Conservation (phyloP, 441 rosid genomes). For the Brassica hybrid region DNA sequence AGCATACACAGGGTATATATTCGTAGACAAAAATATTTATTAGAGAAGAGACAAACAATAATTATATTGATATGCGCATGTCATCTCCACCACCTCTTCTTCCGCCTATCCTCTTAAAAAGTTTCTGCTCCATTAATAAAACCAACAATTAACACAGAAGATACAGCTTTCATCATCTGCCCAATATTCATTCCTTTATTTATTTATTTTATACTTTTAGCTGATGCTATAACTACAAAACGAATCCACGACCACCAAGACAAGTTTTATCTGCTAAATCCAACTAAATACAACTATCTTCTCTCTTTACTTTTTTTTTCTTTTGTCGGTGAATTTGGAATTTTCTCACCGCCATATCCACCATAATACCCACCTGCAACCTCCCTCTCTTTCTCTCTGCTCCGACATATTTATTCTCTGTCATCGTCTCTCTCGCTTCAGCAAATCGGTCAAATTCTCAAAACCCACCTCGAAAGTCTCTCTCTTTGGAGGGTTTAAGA, state of each 20-base stretch:
- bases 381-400: slow-evolving; percentile 17
- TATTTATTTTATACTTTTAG: background rate
- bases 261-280: slow-evolving; percentile 37
- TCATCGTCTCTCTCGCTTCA: slow-evolving; percentile 16
- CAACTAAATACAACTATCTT: slow-evolving; percentile 36
- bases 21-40: background rate
- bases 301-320: slow-evolving; percentile 2
- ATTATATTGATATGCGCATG: slow-evolving; percentile 30
- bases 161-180: slow-evolving; percentile 43
- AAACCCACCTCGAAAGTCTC: slow-evolving; percentile 7
- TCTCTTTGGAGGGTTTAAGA: slow-evolving; percentile 14
- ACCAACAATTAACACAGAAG: slow-evolving; percentile 21
- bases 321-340: slow-evolving; percentile 49
- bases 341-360: slow-evolving; percentile 28
- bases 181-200: background rate
- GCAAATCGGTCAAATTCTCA: background rate
- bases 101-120: slow-evolving; percentile 40
- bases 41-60: background rate
- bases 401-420: slow-evolving; percentile 43
- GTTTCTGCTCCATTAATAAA: slow-evolving; percentile 36
- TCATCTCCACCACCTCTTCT: slow-evolving; percentile 50
- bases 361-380: slow-evolving; percentile 36
- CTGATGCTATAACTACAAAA: slow-evolving; percentile 9
- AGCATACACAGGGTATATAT: background rate
- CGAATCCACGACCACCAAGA: slow-evolving; percentile 22